Conservation (phyloP, 1,139 yeast genomes). For the Candida neerlandica region DNA sequence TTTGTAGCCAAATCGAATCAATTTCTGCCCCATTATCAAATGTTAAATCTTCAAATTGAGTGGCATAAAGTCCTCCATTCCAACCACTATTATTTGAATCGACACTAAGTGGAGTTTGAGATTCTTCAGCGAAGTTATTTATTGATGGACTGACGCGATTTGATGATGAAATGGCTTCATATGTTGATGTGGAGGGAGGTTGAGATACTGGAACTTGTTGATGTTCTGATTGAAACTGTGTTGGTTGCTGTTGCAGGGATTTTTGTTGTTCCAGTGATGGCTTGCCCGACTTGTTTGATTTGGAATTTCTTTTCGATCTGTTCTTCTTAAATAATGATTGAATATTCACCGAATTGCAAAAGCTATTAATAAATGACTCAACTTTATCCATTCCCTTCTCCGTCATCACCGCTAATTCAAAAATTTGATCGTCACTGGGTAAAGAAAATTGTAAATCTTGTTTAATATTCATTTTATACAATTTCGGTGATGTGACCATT, state of each 20-base stretch:
- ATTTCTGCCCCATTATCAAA: constrained; percentile 35
- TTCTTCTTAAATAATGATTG: background rate
- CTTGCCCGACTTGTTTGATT: background rate
- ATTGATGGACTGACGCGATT: constrained; percentile 11
- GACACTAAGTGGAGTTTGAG: constrained; percentile 8
- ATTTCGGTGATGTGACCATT: constrained; percentile 10
- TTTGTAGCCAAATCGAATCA: constrained; percentile 43
- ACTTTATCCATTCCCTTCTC: background rate
- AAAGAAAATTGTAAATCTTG: background rate
- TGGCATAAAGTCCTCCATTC: constrained; percentile 11
- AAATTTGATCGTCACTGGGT: background rate
- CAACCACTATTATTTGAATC: constrained; percentile 12
- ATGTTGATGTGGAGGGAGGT: background rate
- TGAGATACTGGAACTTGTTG: constrained; percentile 3
- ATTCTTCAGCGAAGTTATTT: constrained; percentile 17
- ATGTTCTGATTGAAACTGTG: background rate
- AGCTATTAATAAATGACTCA: background rate
- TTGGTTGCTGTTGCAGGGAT: background rate
- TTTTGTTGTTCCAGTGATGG: background rate
- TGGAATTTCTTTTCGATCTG: background rate
- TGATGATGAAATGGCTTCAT: constrained; percentile 5
- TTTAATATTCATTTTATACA: background rate
- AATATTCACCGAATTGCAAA: background rate
- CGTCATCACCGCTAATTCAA: background rate
- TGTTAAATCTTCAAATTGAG: constrained; percentile 22